Evolutionary conservation across 2,329 filamentous ascomycete species (phyloP).

Genomic region (Aspergillus jensenii): DNA sequence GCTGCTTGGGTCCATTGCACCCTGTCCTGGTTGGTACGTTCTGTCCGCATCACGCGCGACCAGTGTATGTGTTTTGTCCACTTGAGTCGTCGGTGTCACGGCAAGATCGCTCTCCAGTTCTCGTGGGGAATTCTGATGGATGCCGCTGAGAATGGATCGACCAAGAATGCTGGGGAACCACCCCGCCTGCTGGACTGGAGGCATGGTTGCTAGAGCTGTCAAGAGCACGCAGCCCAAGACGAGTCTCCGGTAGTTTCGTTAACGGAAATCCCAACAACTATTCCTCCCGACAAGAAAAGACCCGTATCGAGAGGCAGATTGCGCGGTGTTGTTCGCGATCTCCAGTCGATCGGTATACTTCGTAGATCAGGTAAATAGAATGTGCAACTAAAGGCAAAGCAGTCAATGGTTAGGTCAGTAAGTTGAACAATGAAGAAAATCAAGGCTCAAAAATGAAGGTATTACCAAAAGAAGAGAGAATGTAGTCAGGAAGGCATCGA

Average conservation of each 20-base stretch:
- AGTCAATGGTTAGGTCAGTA: slow-evolving; percentile 13
- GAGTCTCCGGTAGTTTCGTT: slow-evolving; percentile 15
- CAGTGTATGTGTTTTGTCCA: slow-evolving; percentile 29
- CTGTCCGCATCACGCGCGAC: slow-evolving; percentile 25
- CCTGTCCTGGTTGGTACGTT: slow-evolving; percentile 32
- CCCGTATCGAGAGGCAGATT: background rate
- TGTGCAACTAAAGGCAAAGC: background rate
- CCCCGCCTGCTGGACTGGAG: slow-evolving; percentile 28
- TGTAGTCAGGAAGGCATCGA: slow-evolving; percentile 11
- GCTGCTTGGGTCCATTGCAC: slow-evolving; percentile 39
- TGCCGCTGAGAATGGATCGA: slow-evolving; percentile 17
- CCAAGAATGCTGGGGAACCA: slow-evolving; percentile 24
- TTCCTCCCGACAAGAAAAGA: background rate
- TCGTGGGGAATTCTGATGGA: slow-evolving; percentile 6
- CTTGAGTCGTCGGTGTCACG: slow-evolving; percentile 15
- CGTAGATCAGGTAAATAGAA: background rate
- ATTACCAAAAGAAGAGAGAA: background rate
- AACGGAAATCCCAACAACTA: background rate
- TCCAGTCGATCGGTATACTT: slow-evolving; percentile 1
- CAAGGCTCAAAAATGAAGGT: background rate
- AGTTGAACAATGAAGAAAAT: background rate
- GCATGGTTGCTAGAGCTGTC: slow-evolving; percentile 31
- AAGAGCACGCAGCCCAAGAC: slow-evolving; percentile 39
- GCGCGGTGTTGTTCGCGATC: background rate
- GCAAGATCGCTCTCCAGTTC: background rate